A percentile compares a stretch with the other conserved stretches of the same genome.
Evolutionary conservation across 192 early-diverging fungal species (phyloP).

Genomic region (Rhizophagus sp.): DNA sequence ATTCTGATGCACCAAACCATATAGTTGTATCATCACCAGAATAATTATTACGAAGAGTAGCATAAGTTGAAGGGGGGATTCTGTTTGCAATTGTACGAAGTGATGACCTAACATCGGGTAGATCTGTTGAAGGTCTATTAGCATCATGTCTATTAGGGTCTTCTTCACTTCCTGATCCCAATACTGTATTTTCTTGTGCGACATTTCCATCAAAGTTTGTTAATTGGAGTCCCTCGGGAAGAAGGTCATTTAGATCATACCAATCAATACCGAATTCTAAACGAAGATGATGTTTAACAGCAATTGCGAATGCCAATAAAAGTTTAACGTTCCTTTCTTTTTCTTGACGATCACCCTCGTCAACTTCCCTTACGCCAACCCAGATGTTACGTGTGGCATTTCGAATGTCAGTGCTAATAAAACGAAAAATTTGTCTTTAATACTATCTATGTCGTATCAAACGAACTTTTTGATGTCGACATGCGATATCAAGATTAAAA

Average conservation of each 20-base stretch:
- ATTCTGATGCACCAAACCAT: constrained; percentile 29
- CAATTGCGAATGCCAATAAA: constrained; percentile 55
- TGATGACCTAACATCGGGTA: not conserved
- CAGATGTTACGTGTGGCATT: constrained; percentile 67
- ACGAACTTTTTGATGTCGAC: constrained; percentile 48
- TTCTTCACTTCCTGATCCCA: not conserved
- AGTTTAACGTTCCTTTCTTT: constrained; percentile 56
- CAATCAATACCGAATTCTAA: constrained; percentile 61
- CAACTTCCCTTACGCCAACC: constrained; percentile 49
- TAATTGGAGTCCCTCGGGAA: constrained; percentile 40
- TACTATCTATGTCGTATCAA: constrained; percentile 10
- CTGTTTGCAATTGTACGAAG: constrained; percentile 8
- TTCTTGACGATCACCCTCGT: constrained; percentile 46
- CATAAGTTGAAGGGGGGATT: not conserved
- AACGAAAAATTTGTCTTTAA: not conserved
- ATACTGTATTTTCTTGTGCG: not conserved
- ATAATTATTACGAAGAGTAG: not conserved
- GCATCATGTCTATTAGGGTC: constrained; percentile 11
- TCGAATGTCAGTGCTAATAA: constrained; percentile 55
- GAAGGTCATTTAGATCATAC: constrained; percentile 53
- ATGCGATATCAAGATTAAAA: constrained; percentile 59
- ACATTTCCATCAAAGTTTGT: constrained; percentile 16
- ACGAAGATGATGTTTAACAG: constrained; percentile 63
- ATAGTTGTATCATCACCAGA: not conserved
- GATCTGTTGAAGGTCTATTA: not conserved